Percentiles rank a stretch among this genome's conserved stretches.
Conservation (phyloP, 1,284 basidiomycete genomes). For the Ustilago vetiveriae region DNA sequence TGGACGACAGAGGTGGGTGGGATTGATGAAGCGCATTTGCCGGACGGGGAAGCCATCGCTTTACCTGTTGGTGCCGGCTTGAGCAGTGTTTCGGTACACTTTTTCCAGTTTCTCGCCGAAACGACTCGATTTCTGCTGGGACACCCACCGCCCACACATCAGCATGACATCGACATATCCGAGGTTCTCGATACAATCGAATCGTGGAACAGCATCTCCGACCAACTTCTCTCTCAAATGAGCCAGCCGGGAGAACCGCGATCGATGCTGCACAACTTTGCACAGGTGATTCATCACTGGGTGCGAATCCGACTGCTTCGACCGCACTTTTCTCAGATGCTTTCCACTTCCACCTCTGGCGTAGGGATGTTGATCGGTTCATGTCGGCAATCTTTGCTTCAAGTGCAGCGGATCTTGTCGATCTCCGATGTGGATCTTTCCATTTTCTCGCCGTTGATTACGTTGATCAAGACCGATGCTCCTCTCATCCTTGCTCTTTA, state of each 20-base stretch:
- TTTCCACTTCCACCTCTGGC: constrained; percentile 5
- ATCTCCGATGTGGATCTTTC: constrained; percentile 35
- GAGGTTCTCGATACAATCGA: constrained; percentile 23
- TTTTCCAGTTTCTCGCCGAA: constrained; percentile 33
- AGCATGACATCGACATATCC: not conserved
- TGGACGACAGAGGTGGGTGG: constrained; percentile 21
- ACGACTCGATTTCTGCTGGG: constrained; percentile 19
- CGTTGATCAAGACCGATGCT: constrained; percentile 25
- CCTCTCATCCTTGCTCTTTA: constrained; percentile 33
- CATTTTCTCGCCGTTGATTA: constrained; percentile 35
- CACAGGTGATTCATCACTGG: constrained; percentile 40
- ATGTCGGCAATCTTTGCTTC: constrained; percentile 26
- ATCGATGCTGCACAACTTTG: constrained; percentile 33
- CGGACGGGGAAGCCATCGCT: constrained; percentile 23
- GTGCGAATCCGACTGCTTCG: constrained; percentile 32
- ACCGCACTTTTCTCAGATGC: constrained; percentile 17
- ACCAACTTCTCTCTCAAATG: constrained; percentile 1
- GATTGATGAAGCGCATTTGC: constrained; percentile 38
- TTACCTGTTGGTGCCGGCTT: constrained; percentile 21
- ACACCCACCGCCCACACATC: constrained; percentile 1
- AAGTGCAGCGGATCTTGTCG: constrained; percentile 28
- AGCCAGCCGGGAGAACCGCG: constrained; percentile 5
- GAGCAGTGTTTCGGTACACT: constrained; percentile 29
- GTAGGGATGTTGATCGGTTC: constrained; percentile 22
- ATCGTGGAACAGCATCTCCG: constrained; percentile 25